Evolutionary conservation across 495 filamentous ascomycete genomes (phyloP).

Genomic region (Daldinia caldariorum): DNA sequence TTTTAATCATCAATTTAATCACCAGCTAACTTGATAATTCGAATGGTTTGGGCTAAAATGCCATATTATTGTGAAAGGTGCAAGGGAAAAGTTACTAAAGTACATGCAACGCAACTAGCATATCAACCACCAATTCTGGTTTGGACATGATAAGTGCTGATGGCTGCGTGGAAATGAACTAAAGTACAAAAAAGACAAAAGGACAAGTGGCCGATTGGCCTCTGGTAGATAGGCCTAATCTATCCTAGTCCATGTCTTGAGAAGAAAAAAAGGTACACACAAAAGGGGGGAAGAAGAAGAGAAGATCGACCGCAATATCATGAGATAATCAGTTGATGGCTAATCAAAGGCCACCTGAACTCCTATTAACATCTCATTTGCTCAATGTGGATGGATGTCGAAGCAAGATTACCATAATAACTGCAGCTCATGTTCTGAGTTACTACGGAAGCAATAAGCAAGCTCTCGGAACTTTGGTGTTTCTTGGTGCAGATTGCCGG

Average conservation of each 20-base stretch:
- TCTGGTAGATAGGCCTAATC: constrained; percentile 20
- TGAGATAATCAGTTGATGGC: constrained; percentile 1
- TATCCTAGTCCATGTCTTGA: constrained; percentile 29
- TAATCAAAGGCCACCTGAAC: constrained; percentile 4
- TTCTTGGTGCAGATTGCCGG: not conserved
- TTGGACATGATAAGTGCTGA: not conserved
- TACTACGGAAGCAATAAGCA: constrained; percentile 1
- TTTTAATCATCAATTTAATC: not conserved
- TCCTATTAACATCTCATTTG: constrained; percentile 5
- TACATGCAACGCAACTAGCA: constrained; percentile 3
- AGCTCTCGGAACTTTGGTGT: not conserved
- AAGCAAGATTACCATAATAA: constrained; percentile 1
- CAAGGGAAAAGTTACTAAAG: not conserved
- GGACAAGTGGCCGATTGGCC: constrained; percentile 7
- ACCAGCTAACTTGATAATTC: not conserved
- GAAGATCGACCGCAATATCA: constrained; percentile 4
- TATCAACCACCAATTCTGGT: constrained; percentile 1
- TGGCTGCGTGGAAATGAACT: not conserved
- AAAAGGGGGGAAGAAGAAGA: not conserved
- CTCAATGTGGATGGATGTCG: not conserved
- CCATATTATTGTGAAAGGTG: not conserved
- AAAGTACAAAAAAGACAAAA: not conserved
- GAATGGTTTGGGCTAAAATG: not conserved
- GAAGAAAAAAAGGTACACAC: not conserved
- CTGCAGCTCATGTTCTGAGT: not conserved